A percentile compares a stretch with the other conserved stretches of the same genome.
Evolutionary conservation across 164 flowering plant species (phyloP).

Genomic region (Hamamelis virginiana): DNA sequence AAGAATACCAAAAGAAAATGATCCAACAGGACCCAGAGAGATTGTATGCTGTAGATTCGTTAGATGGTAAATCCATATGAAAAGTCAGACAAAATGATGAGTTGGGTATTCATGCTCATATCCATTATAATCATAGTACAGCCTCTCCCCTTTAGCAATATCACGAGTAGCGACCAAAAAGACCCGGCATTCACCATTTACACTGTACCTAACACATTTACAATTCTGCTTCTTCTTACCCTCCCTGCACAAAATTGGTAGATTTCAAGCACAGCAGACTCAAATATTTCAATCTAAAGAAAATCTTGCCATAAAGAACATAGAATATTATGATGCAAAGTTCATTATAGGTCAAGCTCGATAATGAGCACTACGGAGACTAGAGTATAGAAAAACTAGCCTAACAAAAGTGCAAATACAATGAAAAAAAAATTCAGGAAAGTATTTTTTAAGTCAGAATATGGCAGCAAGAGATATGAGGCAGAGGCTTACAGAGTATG

Average conservation of each 20-base stretch:
- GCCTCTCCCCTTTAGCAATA: constrained; percentile 68
- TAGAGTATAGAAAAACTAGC: neutral
- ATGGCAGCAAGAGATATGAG: constrained; percentile 1
- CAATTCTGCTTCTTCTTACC: constrained; percentile 72
- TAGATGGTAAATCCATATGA: constrained; percentile 1
- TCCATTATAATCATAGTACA: constrained; percentile 78
- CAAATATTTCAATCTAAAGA: neutral
- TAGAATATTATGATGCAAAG: neutral
- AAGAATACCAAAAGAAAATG: constrained; percentile 10
- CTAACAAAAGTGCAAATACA: neutral
- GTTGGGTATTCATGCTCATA: constrained; percentile 81
- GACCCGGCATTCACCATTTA: constrained; percentile 65
- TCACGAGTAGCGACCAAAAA: constrained; percentile 72
- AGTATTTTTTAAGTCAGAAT: neutral
- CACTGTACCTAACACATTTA: constrained; percentile 69
- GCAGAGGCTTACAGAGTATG: constrained; percentile 53
- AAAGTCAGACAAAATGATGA: constrained; percentile 51
- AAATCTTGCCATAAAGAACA: neutral
- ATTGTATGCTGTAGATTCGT: constrained; percentile 8
- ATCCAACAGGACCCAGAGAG: constrained; percentile 14
- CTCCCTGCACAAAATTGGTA: constrained; percentile 51
- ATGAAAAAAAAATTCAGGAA: neutral
- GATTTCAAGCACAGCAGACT: constrained; percentile 12
- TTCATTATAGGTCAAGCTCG: neutral
- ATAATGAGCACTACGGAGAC: neutral